Conservation (phyloP, 257 asterid species). For the Vinca minor region DNA sequence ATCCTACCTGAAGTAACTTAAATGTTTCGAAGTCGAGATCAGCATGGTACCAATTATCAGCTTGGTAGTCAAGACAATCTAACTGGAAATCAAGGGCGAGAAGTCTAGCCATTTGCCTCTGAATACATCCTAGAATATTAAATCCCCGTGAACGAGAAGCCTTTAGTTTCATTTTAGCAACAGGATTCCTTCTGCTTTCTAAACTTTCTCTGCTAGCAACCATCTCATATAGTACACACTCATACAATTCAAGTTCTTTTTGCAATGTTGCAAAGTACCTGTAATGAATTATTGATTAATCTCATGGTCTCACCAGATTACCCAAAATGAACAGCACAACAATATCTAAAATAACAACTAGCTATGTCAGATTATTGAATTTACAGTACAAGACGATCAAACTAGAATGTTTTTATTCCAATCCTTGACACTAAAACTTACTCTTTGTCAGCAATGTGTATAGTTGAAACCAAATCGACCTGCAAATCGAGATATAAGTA, state of each 20-base stretch:
- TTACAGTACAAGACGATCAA: background rate
- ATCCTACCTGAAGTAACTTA: conserved; percentile 74
- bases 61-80: conserved; percentile 89
- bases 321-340: background rate
- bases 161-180: conserved; percentile 45
- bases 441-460: conserved; percentile 98
- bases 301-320: background rate
- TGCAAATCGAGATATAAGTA: conserved; percentile 12
- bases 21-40: conserved; percentile 96
- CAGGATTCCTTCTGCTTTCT: conserved; percentile 57
- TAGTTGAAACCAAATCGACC: conserved; percentile 97
- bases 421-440: conserved; percentile 30
- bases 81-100: conserved; percentile 80
- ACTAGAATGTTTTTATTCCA: background rate
- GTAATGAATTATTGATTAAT: conserved; percentile 19
- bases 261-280: conserved; percentile 80
- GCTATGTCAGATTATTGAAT: background rate
- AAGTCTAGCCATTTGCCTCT: conserved; percentile 81
- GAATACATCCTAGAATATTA: conserved; percentile 75
- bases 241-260: conserved; percentile 57
- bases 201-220: conserved; percentile 86
- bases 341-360: background rate
- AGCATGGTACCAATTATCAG: conserved; percentile 90
- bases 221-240: conserved; percentile 97
- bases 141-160: conserved; percentile 53